phyloP scores from a whole-genome alignment of 169 alveolate genomes.

The Plasmodium yoelii region DNA sequence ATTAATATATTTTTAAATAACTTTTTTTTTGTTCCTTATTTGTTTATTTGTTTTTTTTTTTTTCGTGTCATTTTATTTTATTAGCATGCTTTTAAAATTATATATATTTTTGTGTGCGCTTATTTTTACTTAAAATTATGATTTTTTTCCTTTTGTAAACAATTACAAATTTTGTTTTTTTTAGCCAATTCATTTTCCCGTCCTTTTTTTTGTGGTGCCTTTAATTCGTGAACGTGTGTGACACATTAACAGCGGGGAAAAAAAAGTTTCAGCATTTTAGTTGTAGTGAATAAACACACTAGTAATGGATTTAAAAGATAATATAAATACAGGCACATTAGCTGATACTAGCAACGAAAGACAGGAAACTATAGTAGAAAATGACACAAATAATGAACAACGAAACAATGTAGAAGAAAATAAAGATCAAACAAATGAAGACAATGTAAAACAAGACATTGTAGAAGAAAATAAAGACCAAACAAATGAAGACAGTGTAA shows the following conservation, averaged over 20 bases:
- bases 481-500: constrained; percentile 16
- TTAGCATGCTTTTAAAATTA: constrained; percentile 41
- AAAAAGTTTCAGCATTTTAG: constrained; percentile 14
- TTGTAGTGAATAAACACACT: constrained; percentile 41
- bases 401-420: constrained; percentile 19
- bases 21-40: constrained; percentile 42
- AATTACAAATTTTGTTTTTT: constrained; percentile 13
- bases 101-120: constrained; percentile 31
- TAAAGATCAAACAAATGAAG: constrained; percentile 16
- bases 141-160: constrained; percentile 54
- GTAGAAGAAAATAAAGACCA: constrained; percentile 33
- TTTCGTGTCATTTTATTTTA: constrained; percentile 9
- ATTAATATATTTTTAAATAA: constrained; percentile 40
- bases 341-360: constrained; percentile 44
- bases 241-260: constrained; percentile 14
- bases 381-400: constrained; percentile 24
- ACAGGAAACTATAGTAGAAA: constrained; percentile 25
- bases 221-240: neutral
- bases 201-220: constrained; percentile 26
- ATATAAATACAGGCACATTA: constrained; percentile 16
- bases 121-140: constrained; percentile 36
- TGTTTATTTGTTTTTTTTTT: constrained; percentile 27
- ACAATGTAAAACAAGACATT: constrained; percentile 12
- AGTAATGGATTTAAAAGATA: constrained; percentile 57
- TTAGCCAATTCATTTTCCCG: constrained; percentile 5